phyloP scores from a whole-genome alignment of 2,329 filamentous ascomycete genomes.

The Sarocladium brachiariae region DNA sequence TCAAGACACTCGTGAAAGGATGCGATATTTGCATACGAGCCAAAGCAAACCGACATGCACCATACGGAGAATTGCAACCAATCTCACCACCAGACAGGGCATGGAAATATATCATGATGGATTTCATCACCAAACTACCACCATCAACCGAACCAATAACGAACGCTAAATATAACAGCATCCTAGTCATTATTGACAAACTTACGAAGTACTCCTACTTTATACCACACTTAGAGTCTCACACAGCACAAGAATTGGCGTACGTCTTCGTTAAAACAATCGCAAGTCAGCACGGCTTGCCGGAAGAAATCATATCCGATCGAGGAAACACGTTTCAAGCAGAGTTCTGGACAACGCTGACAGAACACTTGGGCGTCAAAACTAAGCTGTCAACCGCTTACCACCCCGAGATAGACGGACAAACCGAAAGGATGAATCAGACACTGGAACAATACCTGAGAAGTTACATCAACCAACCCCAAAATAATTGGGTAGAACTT shows the following conservation, averaged over 20 bases:
- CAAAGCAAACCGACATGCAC: constrained; percentile 12
- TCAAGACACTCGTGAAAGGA: not conserved
- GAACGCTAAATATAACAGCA: not conserved
- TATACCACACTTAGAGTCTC: not conserved
- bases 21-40: not conserved
- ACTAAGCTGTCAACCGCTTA: not conserved
- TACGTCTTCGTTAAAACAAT: not conserved
- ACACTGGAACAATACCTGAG: not conserved
- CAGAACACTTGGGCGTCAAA: not conserved
- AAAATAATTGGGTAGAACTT: not conserved
- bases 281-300: not conserved
- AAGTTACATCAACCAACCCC: not conserved
- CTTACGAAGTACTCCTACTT: no score
- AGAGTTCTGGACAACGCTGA: not conserved
- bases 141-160: not conserved
- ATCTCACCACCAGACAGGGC: constrained; percentile 9
- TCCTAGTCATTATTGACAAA: not conserved
- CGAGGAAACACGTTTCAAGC: not conserved
- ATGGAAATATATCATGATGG: constrained; percentile 9
- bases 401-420: not conserved
- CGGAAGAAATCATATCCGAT: not conserved
- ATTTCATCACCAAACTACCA: not conserved
- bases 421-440: no score
- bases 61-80: constrained; percentile 12
- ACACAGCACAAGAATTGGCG: not conserved